Percentiles rank a stretch among this genome's conserved stretches.
phyloP scores from a whole-genome alignment of 1,139 yeast genomes.

The Debaryomyces sp. region DNA sequence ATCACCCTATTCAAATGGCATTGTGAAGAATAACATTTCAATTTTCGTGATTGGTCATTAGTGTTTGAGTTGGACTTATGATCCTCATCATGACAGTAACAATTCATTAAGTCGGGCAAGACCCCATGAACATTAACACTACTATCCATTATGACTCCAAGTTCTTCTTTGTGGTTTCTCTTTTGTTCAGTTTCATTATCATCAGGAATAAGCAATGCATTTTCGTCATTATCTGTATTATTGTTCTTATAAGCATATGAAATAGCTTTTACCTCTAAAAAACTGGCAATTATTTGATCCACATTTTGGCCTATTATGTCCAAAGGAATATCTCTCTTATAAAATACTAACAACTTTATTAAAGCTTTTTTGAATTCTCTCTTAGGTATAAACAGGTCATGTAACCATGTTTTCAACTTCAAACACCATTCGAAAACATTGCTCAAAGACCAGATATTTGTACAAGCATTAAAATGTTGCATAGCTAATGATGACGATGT shows the following conservation, averaged over 20 bases:
- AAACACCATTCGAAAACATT: constrained; percentile 54
- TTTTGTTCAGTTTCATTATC: background rate
- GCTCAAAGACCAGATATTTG: constrained; percentile 40
- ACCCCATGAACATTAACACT: constrained; percentile 36
- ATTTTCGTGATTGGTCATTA: constrained; percentile 13
- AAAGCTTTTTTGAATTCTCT: constrained; percentile 56
- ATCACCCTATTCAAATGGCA: constrained; percentile 41
- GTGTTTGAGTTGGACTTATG: constrained; percentile 20
- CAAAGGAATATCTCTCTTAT: constrained; percentile 53
- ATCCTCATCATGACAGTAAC: constrained; percentile 38
- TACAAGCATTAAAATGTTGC: constrained; percentile 47
- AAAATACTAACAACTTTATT: constrained; percentile 52
- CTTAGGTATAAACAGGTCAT: constrained; percentile 52
- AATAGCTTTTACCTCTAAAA: constrained; percentile 51
- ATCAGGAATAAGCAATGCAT: background rate
- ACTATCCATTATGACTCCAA: constrained; percentile 27
- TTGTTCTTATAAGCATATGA: background rate
- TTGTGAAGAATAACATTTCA: constrained; percentile 41
- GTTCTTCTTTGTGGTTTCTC: constrained; percentile 15
- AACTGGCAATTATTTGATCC: constrained; percentile 50
- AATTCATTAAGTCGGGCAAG: constrained; percentile 37
- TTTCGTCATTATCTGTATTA: background rate
- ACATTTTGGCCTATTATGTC: constrained; percentile 61
- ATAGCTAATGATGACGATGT: constrained; percentile 52
- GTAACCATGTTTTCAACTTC: constrained; percentile 51